Percentiles rank a stretch among this genome's conserved stretches.
Evolutionary conservation across 768 basidiomycete genomes (phyloP).

Genomic region (Tephrocybe sp.): DNA sequence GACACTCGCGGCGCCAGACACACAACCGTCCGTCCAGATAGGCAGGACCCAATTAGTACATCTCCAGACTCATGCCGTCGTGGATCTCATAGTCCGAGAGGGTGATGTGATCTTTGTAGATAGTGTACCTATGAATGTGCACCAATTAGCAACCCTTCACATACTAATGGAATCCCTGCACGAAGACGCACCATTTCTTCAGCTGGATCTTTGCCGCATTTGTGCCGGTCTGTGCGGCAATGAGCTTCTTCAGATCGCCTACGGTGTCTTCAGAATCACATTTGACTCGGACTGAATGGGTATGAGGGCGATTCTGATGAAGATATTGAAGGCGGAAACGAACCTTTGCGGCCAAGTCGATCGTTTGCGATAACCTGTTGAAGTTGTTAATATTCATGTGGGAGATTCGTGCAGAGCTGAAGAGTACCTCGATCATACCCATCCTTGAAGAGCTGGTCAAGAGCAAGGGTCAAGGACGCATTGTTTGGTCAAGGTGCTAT

Average conservation of each 20-base stretch:
- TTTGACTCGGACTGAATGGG: constrained; percentile 87
- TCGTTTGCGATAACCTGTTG: constrained; percentile 90
- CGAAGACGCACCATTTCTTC: constrained; percentile 85
- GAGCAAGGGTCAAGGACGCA: background rate
- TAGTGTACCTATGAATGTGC: constrained; percentile 79
- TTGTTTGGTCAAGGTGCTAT: constrained; percentile 5
- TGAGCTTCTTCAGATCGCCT: constrained; percentile 95
- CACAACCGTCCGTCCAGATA: no score
- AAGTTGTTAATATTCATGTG: background rate
- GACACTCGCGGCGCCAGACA: background rate
- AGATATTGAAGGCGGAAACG: constrained; percentile 4
- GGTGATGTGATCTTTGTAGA: constrained; percentile 96
- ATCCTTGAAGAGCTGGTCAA: constrained; percentile 6
- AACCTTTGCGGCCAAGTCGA: constrained; percentile 92
- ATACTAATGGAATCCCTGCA: no score
- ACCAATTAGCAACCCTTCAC: no score
- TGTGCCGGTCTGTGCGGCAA: constrained; percentile 95
- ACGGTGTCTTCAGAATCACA: constrained; percentile 96
- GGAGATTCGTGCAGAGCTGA: background rate
- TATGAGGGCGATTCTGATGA: no score
- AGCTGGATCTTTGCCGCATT: constrained; percentile 82
- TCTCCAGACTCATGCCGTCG: constrained; percentile 91
- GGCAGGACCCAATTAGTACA: constrained; percentile 62
- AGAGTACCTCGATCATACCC: constrained; percentile 46
- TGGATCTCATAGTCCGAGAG: constrained; percentile 91